Percentiles rank a stretch among this genome's conserved stretches.
Evolutionary conservation across 768 basidiomycete genomes (phyloP).

Genomic region (Boletus huronensis): DNA sequence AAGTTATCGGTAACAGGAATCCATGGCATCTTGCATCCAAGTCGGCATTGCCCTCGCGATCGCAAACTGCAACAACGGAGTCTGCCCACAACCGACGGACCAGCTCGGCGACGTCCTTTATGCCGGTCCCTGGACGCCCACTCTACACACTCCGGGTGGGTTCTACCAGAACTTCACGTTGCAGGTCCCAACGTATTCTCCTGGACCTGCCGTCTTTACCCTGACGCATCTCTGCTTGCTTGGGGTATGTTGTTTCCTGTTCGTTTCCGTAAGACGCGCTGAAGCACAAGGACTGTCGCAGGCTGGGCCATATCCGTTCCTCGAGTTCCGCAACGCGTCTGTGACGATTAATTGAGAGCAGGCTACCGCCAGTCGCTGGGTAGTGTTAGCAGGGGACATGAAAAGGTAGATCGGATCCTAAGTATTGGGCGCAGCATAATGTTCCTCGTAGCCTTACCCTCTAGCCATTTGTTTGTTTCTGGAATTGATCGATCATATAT

Average conservation of each 20-base stretch:
- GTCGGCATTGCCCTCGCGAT: constrained; percentile 33
- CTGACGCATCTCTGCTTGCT: constrained; percentile 30
- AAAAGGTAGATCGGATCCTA: not conserved
- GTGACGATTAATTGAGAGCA: constrained; percentile 17
- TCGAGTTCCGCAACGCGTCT: constrained; percentile 28
- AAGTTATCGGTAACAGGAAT: constrained; percentile 10
- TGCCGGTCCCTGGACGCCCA: constrained; percentile 28
- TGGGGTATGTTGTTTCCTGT: constrained; percentile 17
- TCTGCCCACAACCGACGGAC: constrained; percentile 21
- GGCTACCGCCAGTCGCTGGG: not conserved
- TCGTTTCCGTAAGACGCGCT: not conserved
- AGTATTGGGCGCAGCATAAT: not conserved
- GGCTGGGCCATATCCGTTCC: constrained; percentile 25
- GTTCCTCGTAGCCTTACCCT: not conserved
- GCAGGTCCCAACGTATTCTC: not conserved
- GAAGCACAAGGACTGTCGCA: not conserved
- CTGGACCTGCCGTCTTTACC: constrained; percentile 29
- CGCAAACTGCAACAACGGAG: constrained; percentile 14
- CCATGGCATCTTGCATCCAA: constrained; percentile 19
- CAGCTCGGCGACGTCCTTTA: constrained; percentile 27
- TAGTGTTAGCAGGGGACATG: not conserved
- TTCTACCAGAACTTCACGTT: constrained; percentile 31
- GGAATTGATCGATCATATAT: not conserved
- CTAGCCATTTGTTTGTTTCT: not conserved
- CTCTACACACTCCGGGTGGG: constrained; percentile 13